A percentile compares a stretch with the other conserved stretches of the same genome.
Evolutionary conservation across 345 rosid genomes (phyloP).

Genomic region (Dipteronia sinensis): DNA sequence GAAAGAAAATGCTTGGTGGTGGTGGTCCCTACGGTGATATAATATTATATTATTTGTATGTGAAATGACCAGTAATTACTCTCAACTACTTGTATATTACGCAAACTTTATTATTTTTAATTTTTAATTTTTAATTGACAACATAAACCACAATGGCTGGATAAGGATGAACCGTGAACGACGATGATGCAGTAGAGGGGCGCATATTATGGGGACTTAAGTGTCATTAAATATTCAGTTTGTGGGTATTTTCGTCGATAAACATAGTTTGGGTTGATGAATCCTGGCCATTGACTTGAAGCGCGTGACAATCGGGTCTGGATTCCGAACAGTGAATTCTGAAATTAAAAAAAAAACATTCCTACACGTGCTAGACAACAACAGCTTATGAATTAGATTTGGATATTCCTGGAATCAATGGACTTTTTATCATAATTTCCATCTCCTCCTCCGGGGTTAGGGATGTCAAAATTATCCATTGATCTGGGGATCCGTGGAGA

Average conservation of each 20-base stretch:
- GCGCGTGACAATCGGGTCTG: slow-evolving; percentile 17
- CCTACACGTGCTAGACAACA: no score
- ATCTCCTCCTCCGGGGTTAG: no score
- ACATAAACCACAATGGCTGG: slow-evolving; percentile 12
- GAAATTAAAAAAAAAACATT: no score
- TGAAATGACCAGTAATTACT: slow-evolving; percentile 28
- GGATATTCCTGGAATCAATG: no score
- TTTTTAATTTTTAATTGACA: slow-evolving; percentile 9
- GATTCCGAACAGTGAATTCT: not conserved
- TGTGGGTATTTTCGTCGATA: slow-evolving; percentile 13
- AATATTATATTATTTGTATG: not conserved
- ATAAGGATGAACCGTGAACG: slow-evolving; percentile 27
- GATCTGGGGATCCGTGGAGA: no score
- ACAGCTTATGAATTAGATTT: no score
- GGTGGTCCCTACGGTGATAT: slow-evolving; percentile 49
- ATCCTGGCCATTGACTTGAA: slow-evolving; percentile 15
- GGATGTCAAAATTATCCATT: no score
- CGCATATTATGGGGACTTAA: not conserved
- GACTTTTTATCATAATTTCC: no score
- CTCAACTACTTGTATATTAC: slow-evolving; percentile 18
- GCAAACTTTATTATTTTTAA: not conserved
- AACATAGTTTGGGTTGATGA: no score
- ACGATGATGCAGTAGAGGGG: not conserved
- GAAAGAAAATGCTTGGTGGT: slow-evolving; percentile 49
- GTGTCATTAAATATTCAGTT: not conserved